phyloP scores from a whole-genome alignment of 495 filamentous ascomycete species.

The Neurospora pannonica region DNA sequence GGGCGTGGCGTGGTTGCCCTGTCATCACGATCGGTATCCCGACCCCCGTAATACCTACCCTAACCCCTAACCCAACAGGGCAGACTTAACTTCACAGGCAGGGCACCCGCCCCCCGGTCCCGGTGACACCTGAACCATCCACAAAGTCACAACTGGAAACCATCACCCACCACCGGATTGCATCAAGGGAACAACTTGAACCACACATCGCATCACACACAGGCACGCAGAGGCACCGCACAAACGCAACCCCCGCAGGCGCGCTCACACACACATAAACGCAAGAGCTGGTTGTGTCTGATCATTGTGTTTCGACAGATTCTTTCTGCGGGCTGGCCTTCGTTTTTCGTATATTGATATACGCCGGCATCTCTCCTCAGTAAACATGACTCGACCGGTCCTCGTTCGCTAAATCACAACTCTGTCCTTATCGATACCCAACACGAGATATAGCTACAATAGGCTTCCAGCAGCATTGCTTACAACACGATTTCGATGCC shows the following conservation, averaged over 20 bases:
- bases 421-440: background rate
- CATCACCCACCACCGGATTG: background rate
- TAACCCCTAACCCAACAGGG: background rate
- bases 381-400: background rate
- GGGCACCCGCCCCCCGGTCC: background rate
- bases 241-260: background rate
- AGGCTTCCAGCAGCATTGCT: background rate
- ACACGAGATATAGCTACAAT: background rate
- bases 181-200: background rate
- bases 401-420: background rate
- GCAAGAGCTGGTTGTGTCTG: background rate
- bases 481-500: background rate
- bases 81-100: background rate
- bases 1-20: background rate
- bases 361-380: background rate
- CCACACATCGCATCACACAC: background rate
- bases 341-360: background rate
- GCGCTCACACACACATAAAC: background rate
- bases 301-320: background rate
- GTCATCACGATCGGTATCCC: background rate
- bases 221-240: background rate
- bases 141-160: background rate
- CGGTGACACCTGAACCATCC: background rate
- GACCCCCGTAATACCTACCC: background rate
- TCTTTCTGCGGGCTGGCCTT: background rate